These are phyloP conservation scores for Trypanosoma conorhini DNA, from an alignment of 208 protist species.

Conservation along the genomic window DNA sequence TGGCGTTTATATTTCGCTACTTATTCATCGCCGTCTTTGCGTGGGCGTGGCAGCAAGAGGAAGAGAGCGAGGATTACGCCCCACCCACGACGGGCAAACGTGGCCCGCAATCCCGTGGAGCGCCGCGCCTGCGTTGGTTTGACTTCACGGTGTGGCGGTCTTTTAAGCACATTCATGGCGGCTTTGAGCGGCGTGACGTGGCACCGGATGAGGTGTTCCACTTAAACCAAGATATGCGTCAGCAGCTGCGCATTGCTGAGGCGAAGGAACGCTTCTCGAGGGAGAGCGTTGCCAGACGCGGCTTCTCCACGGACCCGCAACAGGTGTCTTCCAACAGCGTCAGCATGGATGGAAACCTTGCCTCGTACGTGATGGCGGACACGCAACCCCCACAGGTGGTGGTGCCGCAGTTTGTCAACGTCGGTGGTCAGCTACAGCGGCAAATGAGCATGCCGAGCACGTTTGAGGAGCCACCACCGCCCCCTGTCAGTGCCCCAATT, in stretches of 20 bases:
- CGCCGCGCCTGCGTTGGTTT: slow-evolving; percentile 73
- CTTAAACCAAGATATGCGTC: slow-evolving; percentile 86
- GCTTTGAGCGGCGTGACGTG: slow-evolving; percentile 85
- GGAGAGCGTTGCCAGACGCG: slow-evolving; percentile 2
- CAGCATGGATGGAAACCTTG: neutral
- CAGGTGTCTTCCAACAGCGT: neutral
- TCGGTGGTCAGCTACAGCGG: slow-evolving; percentile 76
- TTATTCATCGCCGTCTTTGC: slow-evolving; percentile 89
- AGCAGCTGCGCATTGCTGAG: slow-evolving; percentile 78
- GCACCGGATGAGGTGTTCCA: slow-evolving; percentile 89
- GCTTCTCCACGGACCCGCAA: neutral
- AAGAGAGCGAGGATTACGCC: slow-evolving; percentile 66
- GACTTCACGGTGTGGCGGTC: slow-evolving; percentile 91
- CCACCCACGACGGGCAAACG: slow-evolving; percentile 22
- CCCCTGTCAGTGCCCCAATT: slow-evolving; percentile 22
- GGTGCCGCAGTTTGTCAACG: slow-evolving; percentile 71
- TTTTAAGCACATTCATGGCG: slow-evolving; percentile 92
- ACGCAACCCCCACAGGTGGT: neutral
- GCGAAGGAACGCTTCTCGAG: slow-evolving; percentile 68
- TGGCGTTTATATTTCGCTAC: slow-evolving; percentile 83
- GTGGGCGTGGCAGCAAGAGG: slow-evolving; percentile 81
- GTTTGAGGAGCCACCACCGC: slow-evolving; percentile 27
- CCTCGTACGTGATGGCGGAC: neutral
- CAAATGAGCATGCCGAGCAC: slow-evolving; percentile 33
- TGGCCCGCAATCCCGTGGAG: slow-evolving; percentile 23